Evolutionary conservation across 169 alveolate species (phyloP).

Genomic region (Toxoplasma gondii): DNA sequence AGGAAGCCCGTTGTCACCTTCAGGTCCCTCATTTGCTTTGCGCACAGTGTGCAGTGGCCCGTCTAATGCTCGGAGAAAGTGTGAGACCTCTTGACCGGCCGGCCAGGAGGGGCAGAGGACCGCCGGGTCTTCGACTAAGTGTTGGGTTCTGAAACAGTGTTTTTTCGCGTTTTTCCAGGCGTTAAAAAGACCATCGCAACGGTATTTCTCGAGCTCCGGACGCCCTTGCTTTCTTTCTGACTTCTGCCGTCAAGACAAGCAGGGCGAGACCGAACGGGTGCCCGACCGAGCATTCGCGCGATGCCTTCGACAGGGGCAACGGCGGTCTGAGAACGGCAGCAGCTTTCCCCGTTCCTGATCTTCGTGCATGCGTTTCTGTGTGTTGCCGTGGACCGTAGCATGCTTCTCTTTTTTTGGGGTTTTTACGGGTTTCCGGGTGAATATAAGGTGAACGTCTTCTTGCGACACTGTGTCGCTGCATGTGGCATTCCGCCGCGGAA

Average conservation of each 20-base stretch:
- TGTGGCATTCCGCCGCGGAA: background rate
- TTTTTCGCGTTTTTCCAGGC: background rate
- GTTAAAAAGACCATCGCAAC: background rate
- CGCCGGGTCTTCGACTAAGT: too few species aligned
- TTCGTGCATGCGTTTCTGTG: background rate
- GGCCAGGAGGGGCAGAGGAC: too few species aligned
- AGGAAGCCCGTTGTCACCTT: too few species aligned
- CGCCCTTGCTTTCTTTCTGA: background rate
- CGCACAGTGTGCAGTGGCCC: too few species aligned
- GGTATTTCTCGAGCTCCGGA: background rate
- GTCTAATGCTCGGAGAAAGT: too few species aligned
- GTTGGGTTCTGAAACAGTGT: background rate
- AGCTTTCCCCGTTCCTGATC: background rate
- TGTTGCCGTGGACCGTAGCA: background rate
- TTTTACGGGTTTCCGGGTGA: background rate
- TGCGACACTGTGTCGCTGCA: background rate
- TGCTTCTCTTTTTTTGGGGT: background rate
- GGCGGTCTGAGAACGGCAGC: background rate
- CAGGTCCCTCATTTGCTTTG: too few species aligned
- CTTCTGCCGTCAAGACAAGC: background rate
- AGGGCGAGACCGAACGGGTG: background rate
- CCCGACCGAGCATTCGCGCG: background rate
- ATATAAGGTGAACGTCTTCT: too few species aligned
- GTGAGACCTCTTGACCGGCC: too few species aligned
- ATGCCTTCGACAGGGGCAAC: background rate